Conservation (phyloP, 75 land plant genomes). For the Ceratopteris richardii region DNA sequence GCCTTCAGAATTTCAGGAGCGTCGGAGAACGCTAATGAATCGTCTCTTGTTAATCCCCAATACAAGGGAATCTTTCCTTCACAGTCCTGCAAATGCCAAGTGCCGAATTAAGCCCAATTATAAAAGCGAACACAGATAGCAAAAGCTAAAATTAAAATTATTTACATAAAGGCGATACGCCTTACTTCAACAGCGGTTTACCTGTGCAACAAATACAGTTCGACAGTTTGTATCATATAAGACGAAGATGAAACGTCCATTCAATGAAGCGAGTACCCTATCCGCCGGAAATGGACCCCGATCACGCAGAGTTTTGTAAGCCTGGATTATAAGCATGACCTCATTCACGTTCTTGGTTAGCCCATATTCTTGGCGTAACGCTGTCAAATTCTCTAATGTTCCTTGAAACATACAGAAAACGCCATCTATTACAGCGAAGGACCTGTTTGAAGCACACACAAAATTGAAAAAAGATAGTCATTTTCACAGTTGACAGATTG, state of each 20-base stretch:
- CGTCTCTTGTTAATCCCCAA: constrained; percentile 85
- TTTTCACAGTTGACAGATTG: too few species aligned
- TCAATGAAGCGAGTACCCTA: constrained; percentile 61
- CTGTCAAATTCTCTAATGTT: constrained; percentile 60
- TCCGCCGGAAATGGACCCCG: constrained; percentile 83
- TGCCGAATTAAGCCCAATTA: background rate
- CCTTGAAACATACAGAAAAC: constrained; percentile 90
- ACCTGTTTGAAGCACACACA: too few species aligned
- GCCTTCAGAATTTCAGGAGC: constrained; percentile 57
- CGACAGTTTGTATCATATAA: constrained; percentile 50
- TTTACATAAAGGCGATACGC: background rate
- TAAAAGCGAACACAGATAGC: background rate
- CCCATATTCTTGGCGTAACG: constrained; percentile 73
- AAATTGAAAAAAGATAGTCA: too few species aligned
- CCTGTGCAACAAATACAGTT: constrained; percentile 46
- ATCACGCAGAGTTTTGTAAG: constrained; percentile 74
- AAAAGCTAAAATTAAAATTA: background rate
- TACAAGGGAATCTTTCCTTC: constrained; percentile 73
- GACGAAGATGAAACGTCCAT: constrained; percentile 73
- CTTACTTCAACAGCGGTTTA: background rate
- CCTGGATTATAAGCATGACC: constrained; percentile 69
- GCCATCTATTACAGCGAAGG: constrained; percentile 22
- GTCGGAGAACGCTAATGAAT: constrained; percentile 61
- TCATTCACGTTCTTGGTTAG: constrained; percentile 65
- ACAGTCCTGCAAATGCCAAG: constrained; percentile 84